Evolutionary conservation across 345 rosid species (phyloP), one percentile per base, ranked within the genome.

Genomic region (Firmiana major): DNA sequence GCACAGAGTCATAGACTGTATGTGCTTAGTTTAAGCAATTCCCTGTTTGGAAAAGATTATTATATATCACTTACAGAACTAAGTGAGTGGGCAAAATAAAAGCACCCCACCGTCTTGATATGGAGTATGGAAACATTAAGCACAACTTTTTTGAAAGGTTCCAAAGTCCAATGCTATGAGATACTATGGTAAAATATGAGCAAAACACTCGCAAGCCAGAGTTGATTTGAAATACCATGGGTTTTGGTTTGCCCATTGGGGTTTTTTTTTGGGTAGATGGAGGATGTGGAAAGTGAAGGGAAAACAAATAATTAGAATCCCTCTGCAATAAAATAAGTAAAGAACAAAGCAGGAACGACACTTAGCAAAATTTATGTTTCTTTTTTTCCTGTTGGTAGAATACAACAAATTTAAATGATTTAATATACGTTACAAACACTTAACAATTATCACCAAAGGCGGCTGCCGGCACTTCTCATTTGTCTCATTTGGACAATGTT

Each of bases 111-210:
- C 65, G 38, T 77, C 40, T 77, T 58, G 34, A 16, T 28, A 38
- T 42, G 67, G 53, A 74, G 53, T 76, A 69, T 49, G 75, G 49
- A 73, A 82, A 54, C 74, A 73, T 13, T n/a, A 71, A 62, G 78
- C 77, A 58, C 82, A 79, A 65, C 73, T 59, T 86, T 83, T 83
- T 73, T 26, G 76, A 67, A 57, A 38, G 79, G 79, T 71, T 54
- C 51, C 78, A 8, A 13, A 31, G 58, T 67, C 76, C 78, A 79
- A 70, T 64, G 81, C 73, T 63, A 53, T 78, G 1, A 19, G 38
- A 55, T 82, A 75, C 77, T 77, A 15, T 78, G 6, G 36, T 17
- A 9, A 13, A 28, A 62, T 38, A 76, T 22, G 16, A 22, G 19
- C 13, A 22, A 16, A 59, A 16, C 3, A 54, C 21, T 7, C 6